Base-by-base conservation (phyloP, 805 yeast species). In the Barnettozyma pratensis region DNA sequence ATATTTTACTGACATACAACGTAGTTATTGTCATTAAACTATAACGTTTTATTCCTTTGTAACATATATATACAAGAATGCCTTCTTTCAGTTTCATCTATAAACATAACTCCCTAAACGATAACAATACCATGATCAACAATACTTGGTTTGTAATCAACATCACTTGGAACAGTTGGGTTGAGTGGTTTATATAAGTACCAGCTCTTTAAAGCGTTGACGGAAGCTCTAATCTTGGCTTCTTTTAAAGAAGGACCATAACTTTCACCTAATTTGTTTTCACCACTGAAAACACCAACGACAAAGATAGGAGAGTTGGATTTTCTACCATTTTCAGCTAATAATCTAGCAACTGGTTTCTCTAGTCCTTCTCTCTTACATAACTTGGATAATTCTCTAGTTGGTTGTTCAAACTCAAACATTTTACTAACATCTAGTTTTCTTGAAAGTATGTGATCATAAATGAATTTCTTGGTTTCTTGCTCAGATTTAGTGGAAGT, bases 301-400 rank as follows among this genome's bases (percentile, higher is more conserved):
- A 92, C 85, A 58, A 80, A 94, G 37, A 90, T 84, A 27, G 99
- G 96, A 42, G 86, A 81, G 50, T 79, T 76, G 3, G 96, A 81
- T 59, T 75, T 72, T 68, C 99, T 80, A 66, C 99, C 99, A 30
- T 96, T 86, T 69, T 94, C 99, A 34, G 96, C 91, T 48, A 94
- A 71, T 50, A 94, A 75, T 63, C 95, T 81, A 42, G 90, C 83
- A 5, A 85, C 77, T 30, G 97, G 97, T 25, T 79, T 76, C 44
- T 77, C 77, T 55, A 92, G 73, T 11, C 80, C 78, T 62, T 91
- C 85, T 54, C 91, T 81, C 48, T 80, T 83, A 61, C 96, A 83
- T 44, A 94, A 70, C 50, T 81, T 78, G 1, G 88, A 77, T 51
- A 94, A 74, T 63, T 91, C 94, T 64, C 94, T 78, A 11, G 92